A percentile compares a stretch with the other conserved stretches of the same genome.
phyloP scores from a whole-genome alignment of 164 flowering plant genomes.

The Kingdonia uniflora region DNA sequence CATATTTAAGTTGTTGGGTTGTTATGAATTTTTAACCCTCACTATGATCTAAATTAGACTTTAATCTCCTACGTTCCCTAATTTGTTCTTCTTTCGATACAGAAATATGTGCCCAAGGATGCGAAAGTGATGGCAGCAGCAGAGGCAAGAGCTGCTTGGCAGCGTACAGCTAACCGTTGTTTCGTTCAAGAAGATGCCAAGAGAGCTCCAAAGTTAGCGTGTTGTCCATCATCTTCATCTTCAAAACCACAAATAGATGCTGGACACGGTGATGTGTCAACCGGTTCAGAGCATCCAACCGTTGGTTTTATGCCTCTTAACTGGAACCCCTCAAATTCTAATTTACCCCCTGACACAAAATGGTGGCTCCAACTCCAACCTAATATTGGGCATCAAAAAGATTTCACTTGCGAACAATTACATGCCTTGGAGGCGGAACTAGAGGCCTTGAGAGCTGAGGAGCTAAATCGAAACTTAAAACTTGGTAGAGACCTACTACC shows the following conservation, averaged over 20 bases:
- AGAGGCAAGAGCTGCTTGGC: slow-evolving; percentile 96
- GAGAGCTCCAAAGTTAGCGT: slow-evolving; percentile 61
- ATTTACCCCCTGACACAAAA: slow-evolving; percentile 25
- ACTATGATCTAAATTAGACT: too few species aligned
- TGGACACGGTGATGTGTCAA: slow-evolving; percentile 15
- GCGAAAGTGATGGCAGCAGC: slow-evolving; percentile 69
- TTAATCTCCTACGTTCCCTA: not conserved
- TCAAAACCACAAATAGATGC: slow-evolving; percentile 19
- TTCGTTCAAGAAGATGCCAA: slow-evolving; percentile 94
- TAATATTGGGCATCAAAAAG: slow-evolving; percentile 21
- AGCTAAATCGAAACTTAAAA: slow-evolving; percentile 9
- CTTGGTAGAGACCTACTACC: slow-evolving; percentile 5
- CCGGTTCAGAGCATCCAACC: slow-evolving; percentile 12
- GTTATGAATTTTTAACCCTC: too few species aligned
- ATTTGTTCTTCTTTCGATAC: not conserved
- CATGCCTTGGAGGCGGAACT: slow-evolving; percentile 27
- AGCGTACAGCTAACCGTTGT: slow-evolving; percentile 79
- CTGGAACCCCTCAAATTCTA: slow-evolving; percentile 20
- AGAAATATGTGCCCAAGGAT: slow-evolving; percentile 16
- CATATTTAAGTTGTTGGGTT: too few species aligned
- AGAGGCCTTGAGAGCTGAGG: slow-evolving; percentile 14
- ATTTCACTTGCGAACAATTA: slow-evolving; percentile 21
- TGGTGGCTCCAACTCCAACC: slow-evolving; percentile 46
- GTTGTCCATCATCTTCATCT: slow-evolving; percentile 40
- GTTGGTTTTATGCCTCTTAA: slow-evolving; percentile 20